Base-by-base conservation (phyloP, 345 rosid genomes). In the Carallia pectinifolia region DNA sequence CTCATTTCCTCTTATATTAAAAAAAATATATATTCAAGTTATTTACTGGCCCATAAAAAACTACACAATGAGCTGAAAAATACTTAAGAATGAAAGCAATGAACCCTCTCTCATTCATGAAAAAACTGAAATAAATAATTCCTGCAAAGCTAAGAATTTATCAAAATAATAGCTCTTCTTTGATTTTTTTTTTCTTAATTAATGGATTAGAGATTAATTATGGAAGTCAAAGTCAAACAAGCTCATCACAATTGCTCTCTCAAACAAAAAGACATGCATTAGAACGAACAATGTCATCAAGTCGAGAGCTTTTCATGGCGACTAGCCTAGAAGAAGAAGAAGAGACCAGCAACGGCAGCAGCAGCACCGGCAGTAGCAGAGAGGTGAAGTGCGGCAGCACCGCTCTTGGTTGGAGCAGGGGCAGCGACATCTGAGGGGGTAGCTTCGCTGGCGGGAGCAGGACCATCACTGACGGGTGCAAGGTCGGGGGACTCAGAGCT, bases 251-350 rank as follows among this genome's bases (percentile, higher is more conserved):
- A 55, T 23, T 38, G 23, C 16, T 7, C 40, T 36, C 9, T n/a
- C 50, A 19, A 36, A 62, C 30, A n/a, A n/a, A 62, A n/a, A 62
- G 30, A 37, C 19, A 17, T 38, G 50, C 44, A 62, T 34, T 8
- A 53, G 18, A 1, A 18, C 15, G 2, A 16, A 55, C 59, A 19
- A 31, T 3, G 27, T 29, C 10, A 23, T 29, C n/a, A 2, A 19
- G 59, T 38, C 38, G 16, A 34, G 30, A 56, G 38, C 54, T 29
- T 19, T 59, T 2, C 64, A 70, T 70, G 47, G 59, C 18, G 19
- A 16, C n/a, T 18, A n/a, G 48, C 29, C 67, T 64, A 69, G 50
- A 68, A 63, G 74, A 73, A 72, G 52, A 77, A 66, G 54, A 17
- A 18, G 5, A 52, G n/a, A n/a, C n/a, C n/a, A n/a, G n/a, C 77